phyloP scores from a whole-genome alignment of 2,329 filamentous ascomycete species.

The Penicillium oxalicum region DNA sequence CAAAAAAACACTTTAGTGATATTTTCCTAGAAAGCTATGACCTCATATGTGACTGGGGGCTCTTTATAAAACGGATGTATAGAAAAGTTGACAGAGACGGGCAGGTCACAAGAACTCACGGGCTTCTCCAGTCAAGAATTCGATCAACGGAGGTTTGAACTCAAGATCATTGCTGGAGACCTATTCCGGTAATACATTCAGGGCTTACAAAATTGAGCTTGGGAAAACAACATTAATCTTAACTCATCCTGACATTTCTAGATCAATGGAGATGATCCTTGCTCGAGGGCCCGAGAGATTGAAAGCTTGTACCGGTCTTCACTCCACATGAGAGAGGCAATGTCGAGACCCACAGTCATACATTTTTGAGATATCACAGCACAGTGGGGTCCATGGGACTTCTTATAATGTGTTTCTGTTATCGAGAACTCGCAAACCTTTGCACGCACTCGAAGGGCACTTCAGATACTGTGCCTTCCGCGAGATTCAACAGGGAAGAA shows the following conservation, averaged over 20 bases:
- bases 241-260: constrained; percentile 29
- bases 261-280: constrained; percentile 20
- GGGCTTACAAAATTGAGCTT: constrained; percentile 18
- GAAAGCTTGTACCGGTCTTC: constrained; percentile 21
- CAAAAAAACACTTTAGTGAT: no score
- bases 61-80: no score
- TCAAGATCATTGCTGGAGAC: constrained; percentile 7
- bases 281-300: constrained; percentile 25
- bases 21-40: no score
- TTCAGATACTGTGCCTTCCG: neutral
- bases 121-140: neutral
- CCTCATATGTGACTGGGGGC: no score
- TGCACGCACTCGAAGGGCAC: no score
- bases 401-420: no score
- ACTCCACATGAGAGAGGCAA: neutral
- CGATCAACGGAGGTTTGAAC: neutral
- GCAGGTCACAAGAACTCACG: no score
- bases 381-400: neutral
- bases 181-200: constrained; percentile 11
- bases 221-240: constrained; percentile 24
- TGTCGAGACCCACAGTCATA: neutral
- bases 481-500: constrained; percentile 17
- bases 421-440: neutral
- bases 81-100: no score
- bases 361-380: neutral